Base-by-base conservation (phyloP, 176 grass and related monocot genomes). In the Cocos nucifera region DNA sequence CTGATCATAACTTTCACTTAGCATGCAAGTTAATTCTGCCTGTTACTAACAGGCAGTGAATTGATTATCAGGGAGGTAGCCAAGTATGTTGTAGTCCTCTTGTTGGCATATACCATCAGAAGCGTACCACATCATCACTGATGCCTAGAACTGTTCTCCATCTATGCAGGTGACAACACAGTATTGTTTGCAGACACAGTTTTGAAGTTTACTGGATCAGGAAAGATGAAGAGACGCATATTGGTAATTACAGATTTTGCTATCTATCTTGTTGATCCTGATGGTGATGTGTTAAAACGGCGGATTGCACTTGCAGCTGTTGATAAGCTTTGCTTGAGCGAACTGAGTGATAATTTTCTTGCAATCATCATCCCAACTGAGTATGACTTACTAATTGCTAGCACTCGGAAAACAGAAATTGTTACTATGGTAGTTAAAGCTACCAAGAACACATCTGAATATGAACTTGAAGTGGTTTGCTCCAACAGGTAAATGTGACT, bases 231-330 rank as follows among this genome's bases (percentile, higher is more conserved):
- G 75, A 83, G 77, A 20, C 79, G 79, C 56, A 83, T 92, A 29
- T 62, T 98, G 24, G 72, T 98, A 48, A 83, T 98, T 61, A 98
- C 94, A 2, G 85, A 98, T 64, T 93, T 83, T 62, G 94, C 94
- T 61, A 70, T 98, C 17, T 98, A 98, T 63, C 67, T 98, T 32
- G 84, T 98, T 15, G 94, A 98, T 58, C 84, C 94, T 2, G 82
- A 98, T 25, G 74, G 74, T 6, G 85, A 98, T 86, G 79, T 80
- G 70, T 69, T 98, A 64, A 98, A 98, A 68, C 81, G 94, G 64
- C 78, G 94, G 65, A 98, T 98, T 72, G 79, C 87, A 17, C 84
- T 98, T 55, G 88, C 94, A 35, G 84, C 87, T 49, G 78, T 98
- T 27, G 85, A 98, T 72, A 92, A 66, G 61, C 64, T 92, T 56